Conservation (phyloP, 1,284 basidiomycete genomes). For the Caloboletus firmus region DNA sequence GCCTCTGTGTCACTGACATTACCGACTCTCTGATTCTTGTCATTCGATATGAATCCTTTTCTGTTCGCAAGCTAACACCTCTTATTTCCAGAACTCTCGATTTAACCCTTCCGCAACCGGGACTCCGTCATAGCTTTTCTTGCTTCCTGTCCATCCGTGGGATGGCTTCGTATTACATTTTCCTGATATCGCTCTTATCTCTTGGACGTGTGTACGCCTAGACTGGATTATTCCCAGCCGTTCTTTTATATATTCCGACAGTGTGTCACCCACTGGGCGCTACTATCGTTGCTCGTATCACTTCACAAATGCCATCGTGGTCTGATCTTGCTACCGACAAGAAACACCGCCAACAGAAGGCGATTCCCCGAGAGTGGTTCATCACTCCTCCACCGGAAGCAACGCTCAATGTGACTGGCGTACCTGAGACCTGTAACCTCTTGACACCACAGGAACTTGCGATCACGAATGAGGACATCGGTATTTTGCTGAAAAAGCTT, state of each 20-base stretch:
- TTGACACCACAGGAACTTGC: slow-evolving; percentile 47
- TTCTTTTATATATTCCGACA: slow-evolving; percentile 11
- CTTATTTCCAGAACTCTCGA: slow-evolving; percentile 6
- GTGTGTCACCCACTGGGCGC: neutral
- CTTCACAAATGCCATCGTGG: slow-evolving; percentile 40
- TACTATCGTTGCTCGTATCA: neutral
- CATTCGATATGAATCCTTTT: slow-evolving; percentile 3
- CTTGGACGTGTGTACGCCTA: neutral
- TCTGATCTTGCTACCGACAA: slow-evolving; percentile 42
- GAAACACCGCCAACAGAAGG: slow-evolving; percentile 42
- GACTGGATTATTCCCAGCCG: slow-evolving; percentile 5
- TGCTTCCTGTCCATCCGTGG: neutral
- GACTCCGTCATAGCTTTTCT: neutral
- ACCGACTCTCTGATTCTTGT: slow-evolving; percentile 70
- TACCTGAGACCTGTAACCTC: slow-evolving; percentile 46
- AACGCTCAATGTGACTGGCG: slow-evolving; percentile 42
- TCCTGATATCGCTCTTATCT: slow-evolving; percentile 9
- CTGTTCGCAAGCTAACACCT: slow-evolving; percentile 15
- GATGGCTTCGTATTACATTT: neutral
- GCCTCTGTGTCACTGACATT: slow-evolving; percentile 69
- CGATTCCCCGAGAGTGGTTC: slow-evolving; percentile 52
- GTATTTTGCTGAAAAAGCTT: slow-evolving; percentile 41
- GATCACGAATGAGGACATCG: slow-evolving; percentile 51
- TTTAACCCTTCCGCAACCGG: neutral
- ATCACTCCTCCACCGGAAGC: slow-evolving; percentile 36